phyloP scores from a whole-genome alignment of 495 filamentous ascomycete genomes.

The Neurospora africana region DNA sequence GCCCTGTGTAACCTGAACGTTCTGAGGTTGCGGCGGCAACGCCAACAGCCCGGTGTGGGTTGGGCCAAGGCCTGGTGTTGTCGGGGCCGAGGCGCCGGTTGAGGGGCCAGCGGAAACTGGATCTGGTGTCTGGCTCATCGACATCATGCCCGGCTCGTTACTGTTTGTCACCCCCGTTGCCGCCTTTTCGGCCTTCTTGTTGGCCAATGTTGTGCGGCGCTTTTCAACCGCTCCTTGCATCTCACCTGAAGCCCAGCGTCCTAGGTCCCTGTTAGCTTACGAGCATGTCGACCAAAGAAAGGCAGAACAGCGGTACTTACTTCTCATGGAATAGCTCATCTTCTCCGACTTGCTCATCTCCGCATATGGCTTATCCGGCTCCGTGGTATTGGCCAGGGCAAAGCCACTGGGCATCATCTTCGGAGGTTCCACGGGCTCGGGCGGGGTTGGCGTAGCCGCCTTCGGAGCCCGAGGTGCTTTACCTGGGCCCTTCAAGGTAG shows the following conservation, averaged over 20 bases:
- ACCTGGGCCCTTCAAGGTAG: conserved; percentile 7
- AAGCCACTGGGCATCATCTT: background rate
- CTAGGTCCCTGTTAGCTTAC: conserved; percentile 22
- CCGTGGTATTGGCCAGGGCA: conserved; percentile 10
- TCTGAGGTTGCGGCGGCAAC: conserved; percentile 3
- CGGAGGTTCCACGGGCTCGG: background rate
- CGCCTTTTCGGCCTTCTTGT: conserved; percentile 32
- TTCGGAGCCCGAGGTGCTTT: conserved; percentile 11
- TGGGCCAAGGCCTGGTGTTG: conserved; percentile 7
- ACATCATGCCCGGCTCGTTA: background rate
- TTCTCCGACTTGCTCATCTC: conserved; percentile 44
- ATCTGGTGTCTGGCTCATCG: conserved; percentile 5
- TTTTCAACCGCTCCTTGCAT: conserved; percentile 40
- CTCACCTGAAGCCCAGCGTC: conserved; percentile 39
- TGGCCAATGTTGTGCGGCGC: conserved; percentile 38
- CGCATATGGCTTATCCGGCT: conserved; percentile 32
- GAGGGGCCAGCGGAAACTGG: conserved; percentile 11
- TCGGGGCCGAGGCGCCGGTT: conserved; percentile 8
- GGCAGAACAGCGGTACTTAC: conserved; percentile 16
- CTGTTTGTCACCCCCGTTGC: background rate
- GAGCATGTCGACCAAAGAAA: background rate
- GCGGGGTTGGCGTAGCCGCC: background rate
- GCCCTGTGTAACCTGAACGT: background rate
- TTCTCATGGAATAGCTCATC: conserved; percentile 41
- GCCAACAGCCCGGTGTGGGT: conserved; percentile 4